phyloP scores from a whole-genome alignment of 2,329 filamentous ascomycete species.

The Cladosporium velox region DNA sequence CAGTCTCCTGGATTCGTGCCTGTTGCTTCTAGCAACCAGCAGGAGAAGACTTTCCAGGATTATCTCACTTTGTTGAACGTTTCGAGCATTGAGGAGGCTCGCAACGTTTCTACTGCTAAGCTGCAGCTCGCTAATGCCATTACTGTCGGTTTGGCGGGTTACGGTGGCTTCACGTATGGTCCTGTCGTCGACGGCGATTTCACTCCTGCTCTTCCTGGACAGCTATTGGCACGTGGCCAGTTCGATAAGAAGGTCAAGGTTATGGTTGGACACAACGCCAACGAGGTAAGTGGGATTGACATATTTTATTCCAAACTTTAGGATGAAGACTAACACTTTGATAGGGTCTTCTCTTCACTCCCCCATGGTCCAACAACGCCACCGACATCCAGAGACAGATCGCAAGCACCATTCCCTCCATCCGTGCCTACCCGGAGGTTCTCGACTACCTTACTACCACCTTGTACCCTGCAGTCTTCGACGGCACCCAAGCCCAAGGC shows the following conservation, averaged over 20 bases:
- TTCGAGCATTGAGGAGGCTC: slow-evolving; percentile 47
- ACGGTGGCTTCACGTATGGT: slow-evolving; percentile 48
- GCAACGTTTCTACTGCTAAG: slow-evolving; percentile 42
- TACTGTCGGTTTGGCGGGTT: slow-evolving; percentile 44
- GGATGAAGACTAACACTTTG: neutral
- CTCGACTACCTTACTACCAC: slow-evolving; percentile 46
- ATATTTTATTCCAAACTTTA: too few relatives aligned
- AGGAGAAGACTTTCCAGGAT: slow-evolving; percentile 43
- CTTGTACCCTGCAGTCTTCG: slow-evolving; percentile 54
- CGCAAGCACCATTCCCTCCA: slow-evolving; percentile 32
- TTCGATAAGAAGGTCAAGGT: slow-evolving; percentile 50
- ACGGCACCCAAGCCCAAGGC: slow-evolving; percentile 44
- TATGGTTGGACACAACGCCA: slow-evolving; percentile 48
- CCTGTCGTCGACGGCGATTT: slow-evolving; percentile 55
- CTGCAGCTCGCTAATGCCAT: slow-evolving; percentile 49
- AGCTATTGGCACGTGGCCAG: slow-evolving; percentile 46
- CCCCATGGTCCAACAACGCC: slow-evolving; percentile 40
- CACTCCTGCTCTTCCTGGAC: slow-evolving; percentile 49
- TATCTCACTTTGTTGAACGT: slow-evolving; percentile 49
- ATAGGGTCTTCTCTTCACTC: slow-evolving; percentile 46
- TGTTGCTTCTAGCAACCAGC: slow-evolving; percentile 35
- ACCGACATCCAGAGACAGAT: slow-evolving; percentile 35
- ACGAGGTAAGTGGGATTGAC: slow-evolving; percentile 36
- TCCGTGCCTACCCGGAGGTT: slow-evolving; percentile 32
- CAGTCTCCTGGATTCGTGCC: slow-evolving; percentile 51